Evolutionary conservation across 495 filamentous ascomycete genomes (phyloP).

Genomic region (Lepraria neglecta): DNA sequence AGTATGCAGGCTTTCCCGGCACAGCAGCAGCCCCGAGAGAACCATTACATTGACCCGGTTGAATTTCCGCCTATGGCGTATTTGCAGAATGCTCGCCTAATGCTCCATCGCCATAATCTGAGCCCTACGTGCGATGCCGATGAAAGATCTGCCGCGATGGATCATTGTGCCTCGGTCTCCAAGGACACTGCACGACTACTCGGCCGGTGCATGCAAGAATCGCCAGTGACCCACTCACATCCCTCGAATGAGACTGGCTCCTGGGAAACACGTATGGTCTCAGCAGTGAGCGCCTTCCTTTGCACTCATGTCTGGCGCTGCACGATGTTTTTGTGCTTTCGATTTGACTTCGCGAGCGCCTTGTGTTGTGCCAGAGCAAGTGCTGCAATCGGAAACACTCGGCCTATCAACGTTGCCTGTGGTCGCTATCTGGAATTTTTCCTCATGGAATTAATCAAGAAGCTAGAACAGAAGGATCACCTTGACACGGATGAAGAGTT

Average conservation of each 20-base stretch:
- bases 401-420: conserved; percentile 69
- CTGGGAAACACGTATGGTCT: conserved; percentile 47
- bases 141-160: conserved; percentile 61
- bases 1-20: conserved; percentile 71
- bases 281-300: conserved; percentile 57
- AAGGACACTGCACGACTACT: conserved; percentile 73
- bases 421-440: conserved; percentile 85
- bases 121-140: conserved; percentile 60
- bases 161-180: conserved; percentile 67
- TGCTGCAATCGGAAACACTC: conserved; percentile 58
- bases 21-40: conserved; percentile 57
- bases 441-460: conserved; percentile 55
- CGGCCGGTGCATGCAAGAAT: conserved; percentile 51
- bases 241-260: conserved; percentile 29
- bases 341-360: conserved; percentile 64
- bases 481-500: conserved; percentile 84
- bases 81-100: conserved; percentile 74
- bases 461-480: conserved; percentile 44
- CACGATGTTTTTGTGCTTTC: conserved; percentile 70
- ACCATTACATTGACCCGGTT: conserved; percentile 63
- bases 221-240: conserved; percentile 21
- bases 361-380: conserved; percentile 65
- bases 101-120: conserved; percentile 89
- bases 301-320: conserved; percentile 90
- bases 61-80: conserved; percentile 66